A percentile compares a stretch with the other conserved stretches of the same genome.
Conservation (phyloP, 345 rosid species). For the Diplotaxis tenuifolia region DNA sequence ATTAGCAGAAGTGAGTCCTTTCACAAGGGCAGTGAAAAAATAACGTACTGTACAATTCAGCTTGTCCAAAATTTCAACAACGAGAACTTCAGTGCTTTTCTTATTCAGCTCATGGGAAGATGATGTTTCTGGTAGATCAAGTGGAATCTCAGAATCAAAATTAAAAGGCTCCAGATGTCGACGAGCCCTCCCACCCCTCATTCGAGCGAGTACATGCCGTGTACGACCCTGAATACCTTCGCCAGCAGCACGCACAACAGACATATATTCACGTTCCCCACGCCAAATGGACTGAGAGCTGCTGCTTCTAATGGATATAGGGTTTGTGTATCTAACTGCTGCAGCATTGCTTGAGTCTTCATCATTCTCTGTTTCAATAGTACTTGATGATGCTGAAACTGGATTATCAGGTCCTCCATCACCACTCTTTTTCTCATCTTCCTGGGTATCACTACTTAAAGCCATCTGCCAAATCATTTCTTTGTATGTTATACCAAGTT, state of each 20-base stretch:
- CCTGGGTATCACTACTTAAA: slow-evolving; percentile 62
- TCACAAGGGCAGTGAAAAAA: slow-evolving; percentile 84
- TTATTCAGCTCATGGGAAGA: slow-evolving; percentile 61
- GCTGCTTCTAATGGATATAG: slow-evolving; percentile 68
- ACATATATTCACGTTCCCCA: slow-evolving; percentile 75
- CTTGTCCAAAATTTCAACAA: slow-evolving; percentile 66
- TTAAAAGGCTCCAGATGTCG: slow-evolving; percentile 75
- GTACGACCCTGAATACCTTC: slow-evolving; percentile 78
- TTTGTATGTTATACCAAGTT: slow-evolving; percentile 70
- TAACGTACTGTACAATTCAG: slow-evolving; percentile 64
- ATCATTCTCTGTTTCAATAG: slow-evolving; percentile 79
- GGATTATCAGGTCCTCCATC: slow-evolving; percentile 59
- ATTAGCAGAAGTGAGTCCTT: slow-evolving; percentile 82
- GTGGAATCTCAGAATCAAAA: slow-evolving; percentile 61
- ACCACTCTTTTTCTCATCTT: slow-evolving; percentile 56
- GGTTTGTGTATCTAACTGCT: slow-evolving; percentile 70
- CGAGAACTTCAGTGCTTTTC: slow-evolving; percentile 75
- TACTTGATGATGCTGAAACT: slow-evolving; percentile 56
- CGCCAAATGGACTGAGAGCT: slow-evolving; percentile 75
- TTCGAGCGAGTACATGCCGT: slow-evolving; percentile 78
- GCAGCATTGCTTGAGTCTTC: slow-evolving; percentile 64
- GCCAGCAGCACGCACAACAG: slow-evolving; percentile 73
- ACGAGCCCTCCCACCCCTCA: slow-evolving; percentile 85
- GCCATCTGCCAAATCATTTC: slow-evolving; percentile 90
- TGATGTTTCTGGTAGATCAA: slow-evolving; percentile 56